Evolutionary conservation across 176 grass and related monocot species (phyloP), one percentile per base, ranked within the genome.

Genomic region (Carex myosuroides): DNA sequence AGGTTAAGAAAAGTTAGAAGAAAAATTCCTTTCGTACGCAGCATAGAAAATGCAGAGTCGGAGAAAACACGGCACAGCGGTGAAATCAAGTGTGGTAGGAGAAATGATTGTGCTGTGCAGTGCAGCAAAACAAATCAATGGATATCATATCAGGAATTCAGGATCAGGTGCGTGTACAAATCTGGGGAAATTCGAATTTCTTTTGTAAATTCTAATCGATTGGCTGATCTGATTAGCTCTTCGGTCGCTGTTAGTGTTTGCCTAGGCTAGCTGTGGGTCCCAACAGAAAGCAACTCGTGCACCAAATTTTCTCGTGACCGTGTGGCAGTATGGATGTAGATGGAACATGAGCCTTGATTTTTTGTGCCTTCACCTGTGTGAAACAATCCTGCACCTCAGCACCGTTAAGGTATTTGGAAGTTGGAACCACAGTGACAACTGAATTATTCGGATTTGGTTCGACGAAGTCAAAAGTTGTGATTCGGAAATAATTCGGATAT

Each of bases 281-380:
- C 11, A 29, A 54, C 22, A 29, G 72, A 54, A 53, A 76, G 48
- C n/a, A 13, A 7, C 46, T 54, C 21, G 3, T 22, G 71, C 71
- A 75, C 71, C 71, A 75, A 75, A 75, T 44, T 44, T 16, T 54
- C 46, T 13, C 71, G 71, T 54, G 46, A 75, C 71, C 20, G 44
- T 24, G 70, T 53, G 70, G 70, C 42, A 75, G 70, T 75, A 52
- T 75, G 11, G 70, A 75, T 75, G 37, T 17, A 4, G 68, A 71
- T 71, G 12, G 54, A 26, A 14, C 71, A 16, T 21, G 4, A 26
- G 0, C 21, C 20, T 8, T 16, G 44, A 14, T 76, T 76, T 55
- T 76, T 10, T 30, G 22, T 76, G 72, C 11, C 72, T 21, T 2
- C 1, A 1, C 8, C 46, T 46, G 7, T 44, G 7, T 71, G 7